Evolutionary conservation across 1,139 yeast species (phyloP).

Genomic region (Diutina rugosa): DNA sequence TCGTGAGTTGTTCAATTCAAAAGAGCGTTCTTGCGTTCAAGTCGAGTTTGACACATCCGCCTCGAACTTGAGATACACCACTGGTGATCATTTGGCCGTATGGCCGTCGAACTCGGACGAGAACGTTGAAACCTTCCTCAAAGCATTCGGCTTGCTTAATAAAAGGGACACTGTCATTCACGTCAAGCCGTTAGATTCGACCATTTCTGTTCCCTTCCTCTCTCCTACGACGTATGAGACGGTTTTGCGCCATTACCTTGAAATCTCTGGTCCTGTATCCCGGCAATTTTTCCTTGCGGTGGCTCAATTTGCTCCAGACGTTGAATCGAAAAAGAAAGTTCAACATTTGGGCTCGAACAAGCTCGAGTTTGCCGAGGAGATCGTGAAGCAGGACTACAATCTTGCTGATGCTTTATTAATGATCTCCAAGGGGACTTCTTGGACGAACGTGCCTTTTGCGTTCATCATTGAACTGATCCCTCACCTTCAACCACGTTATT

Average conservation of each 20-base stretch:
- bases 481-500: conserved; percentile 86
- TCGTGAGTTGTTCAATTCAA: conserved; percentile 57
- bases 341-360: conserved; percentile 55
- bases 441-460: conserved; percentile 72
- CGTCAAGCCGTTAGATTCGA: conserved; percentile 63
- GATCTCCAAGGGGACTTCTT: conserved; percentile 49
- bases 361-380: conserved; percentile 48
- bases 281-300: conserved; percentile 75
- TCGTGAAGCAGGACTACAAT: conserved; percentile 51
- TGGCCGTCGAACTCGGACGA: conserved; percentile 88
- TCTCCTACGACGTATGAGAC: conserved; percentile 86
- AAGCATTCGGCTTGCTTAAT: conserved; percentile 46
- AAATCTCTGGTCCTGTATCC: conserved; percentile 86
- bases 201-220: conserved; percentile 66
- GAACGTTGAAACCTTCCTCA: conserved; percentile 51
- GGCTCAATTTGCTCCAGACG: conserved; percentile 72
- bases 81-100: conserved; percentile 93
- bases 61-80: conserved; percentile 70
- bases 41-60: conserved; percentile 73
- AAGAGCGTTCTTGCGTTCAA: conserved; percentile 74
- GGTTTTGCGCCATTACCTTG: conserved; percentile 75
- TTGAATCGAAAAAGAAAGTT: conserved; percentile 38
- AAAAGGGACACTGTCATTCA: conserved; percentile 46
- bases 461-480: conserved; percentile 73
- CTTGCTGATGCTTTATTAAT: conserved; percentile 61